Evolutionary conservation across 129 eudicot species (phyloP), one percentile per base, ranked within the genome.

Genomic region (Dittrichia graveolens): DNA sequence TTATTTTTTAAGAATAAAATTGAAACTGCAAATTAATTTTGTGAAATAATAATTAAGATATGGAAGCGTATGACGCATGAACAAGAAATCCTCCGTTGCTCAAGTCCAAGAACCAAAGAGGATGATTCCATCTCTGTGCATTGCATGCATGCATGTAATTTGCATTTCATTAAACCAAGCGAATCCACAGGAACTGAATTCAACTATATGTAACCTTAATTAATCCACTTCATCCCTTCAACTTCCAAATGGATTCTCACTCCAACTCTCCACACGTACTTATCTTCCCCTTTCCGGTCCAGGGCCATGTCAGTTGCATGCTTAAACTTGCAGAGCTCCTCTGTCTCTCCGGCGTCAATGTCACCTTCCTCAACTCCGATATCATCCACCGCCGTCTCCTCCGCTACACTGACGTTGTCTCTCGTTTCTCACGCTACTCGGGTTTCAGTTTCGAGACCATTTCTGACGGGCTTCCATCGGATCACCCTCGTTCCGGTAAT

Each of bases 291-390:
- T 72, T 87, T 9, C 92, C 88, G 1, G 63, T 73, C 8, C 86
- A 83, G 49, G 83, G 93, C 75, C 85, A 76, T 19, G 78, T 82
- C 5, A 87, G 84, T 69, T 72, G 81, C 55, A 87, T 84, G 87
- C 87, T 87, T 47, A 79, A 84, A 42, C 85, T 87, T 0, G 89
- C 89, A 12, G 85, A 87, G 73, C 85, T 87, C 42, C 82, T 87
- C 46, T 84, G 85, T 60, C 81, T 82, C 66, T 61, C 83, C n/a
- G 71, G 64, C 47, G 54, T 88, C 48, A 52, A 78, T 37, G 82
- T 88, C 55, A 88, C 90, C 50, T 68, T 88, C 48, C 83, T 88
- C 72, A 61, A 73, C 62, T 75, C 87, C 58, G 87, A 82, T 73
- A 38, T 69, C 75, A 79, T 13, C 70, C 89, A 84, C 64, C 54